Conservation (phyloP, 805 yeast genomes). For the Monosporozyma servazzii region DNA sequence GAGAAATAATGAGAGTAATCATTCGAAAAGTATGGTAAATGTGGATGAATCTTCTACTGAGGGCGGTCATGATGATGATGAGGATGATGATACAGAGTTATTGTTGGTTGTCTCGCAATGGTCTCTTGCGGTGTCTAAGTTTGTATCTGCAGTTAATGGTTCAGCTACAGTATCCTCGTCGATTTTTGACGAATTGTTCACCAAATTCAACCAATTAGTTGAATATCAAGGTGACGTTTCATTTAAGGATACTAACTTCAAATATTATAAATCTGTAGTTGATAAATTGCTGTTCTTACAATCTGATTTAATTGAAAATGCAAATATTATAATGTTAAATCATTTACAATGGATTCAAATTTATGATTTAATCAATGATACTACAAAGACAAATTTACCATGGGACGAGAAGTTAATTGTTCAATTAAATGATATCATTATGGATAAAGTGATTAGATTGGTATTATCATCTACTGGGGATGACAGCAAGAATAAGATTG, state of each 20-base stretch:
- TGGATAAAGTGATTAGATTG: neutral
- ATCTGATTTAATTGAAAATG: neutral
- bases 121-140: slow-evolving; percentile 18
- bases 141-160: slow-evolving; percentile 4
- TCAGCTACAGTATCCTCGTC: neutral
- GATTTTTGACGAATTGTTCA: slow-evolving; percentile 13
- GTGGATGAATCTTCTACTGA: neutral
- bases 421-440: neutral
- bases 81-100: neutral
- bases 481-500: neutral
- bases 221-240: neutral
- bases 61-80: neutral
- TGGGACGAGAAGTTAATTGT: slow-evolving; percentile 9
- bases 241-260: neutral
- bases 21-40: neutral
- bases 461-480: neutral
- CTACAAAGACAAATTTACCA: slow-evolving; percentile 5
- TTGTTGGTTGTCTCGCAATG: slow-evolving; percentile 19
- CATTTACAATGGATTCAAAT: slow-evolving; percentile 16
- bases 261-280: neutral
- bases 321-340: slow-evolving; percentile 9
- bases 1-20: neutral
- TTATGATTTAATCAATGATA: slow-evolving; percentile 9
- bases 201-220: slow-evolving; percentile 9
- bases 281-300: slow-evolving; percentile 6